Conservation (phyloP, 129 eudicot genomes). For the Silybum marianum region DNA sequence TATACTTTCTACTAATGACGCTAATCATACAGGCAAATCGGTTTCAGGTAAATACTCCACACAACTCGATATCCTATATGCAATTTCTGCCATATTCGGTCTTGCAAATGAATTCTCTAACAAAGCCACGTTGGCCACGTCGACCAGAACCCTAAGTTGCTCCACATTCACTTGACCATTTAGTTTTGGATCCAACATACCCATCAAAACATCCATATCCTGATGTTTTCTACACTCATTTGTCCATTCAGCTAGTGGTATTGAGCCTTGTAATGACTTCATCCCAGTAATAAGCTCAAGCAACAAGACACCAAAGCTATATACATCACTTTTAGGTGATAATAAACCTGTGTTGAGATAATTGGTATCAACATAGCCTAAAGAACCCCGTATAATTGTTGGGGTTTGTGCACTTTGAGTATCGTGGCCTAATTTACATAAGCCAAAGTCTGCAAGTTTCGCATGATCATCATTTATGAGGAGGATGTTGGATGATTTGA, state of each 20-base stretch:
- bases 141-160: constrained; percentile 52
- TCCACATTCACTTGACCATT: constrained; percentile 50
- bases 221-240: constrained; percentile 55
- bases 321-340: constrained; percentile 78
- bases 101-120: constrained; percentile 62
- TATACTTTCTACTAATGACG: not conserved
- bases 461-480: constrained; percentile 63
- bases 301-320: constrained; percentile 70
- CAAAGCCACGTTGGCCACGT: constrained; percentile 62
- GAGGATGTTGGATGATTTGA: constrained; percentile 77
- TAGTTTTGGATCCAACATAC: constrained; percentile 68
- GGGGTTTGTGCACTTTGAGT: constrained; percentile 64
- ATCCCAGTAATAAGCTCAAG: constrained; percentile 75
- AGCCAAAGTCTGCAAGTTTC: constrained; percentile 77
- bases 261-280: constrained; percentile 65
- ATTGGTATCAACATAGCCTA: constrained; percentile 68
- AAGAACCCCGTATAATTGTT: constrained; percentile 67
- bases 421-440: constrained; percentile 72
- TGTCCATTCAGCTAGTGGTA: constrained; percentile 68
- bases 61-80: constrained; percentile 49
- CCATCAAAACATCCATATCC: constrained; percentile 46
- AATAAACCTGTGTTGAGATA: constrained; percentile 70
- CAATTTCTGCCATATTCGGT: constrained; percentile 68
- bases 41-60: constrained; percentile 29
- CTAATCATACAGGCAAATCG: constrained; percentile 51